These are phyloP conservation scores for Malus hybrid DNA, from an alignment of 331 rosid genomes.

Conservation along the genomic window DNA sequence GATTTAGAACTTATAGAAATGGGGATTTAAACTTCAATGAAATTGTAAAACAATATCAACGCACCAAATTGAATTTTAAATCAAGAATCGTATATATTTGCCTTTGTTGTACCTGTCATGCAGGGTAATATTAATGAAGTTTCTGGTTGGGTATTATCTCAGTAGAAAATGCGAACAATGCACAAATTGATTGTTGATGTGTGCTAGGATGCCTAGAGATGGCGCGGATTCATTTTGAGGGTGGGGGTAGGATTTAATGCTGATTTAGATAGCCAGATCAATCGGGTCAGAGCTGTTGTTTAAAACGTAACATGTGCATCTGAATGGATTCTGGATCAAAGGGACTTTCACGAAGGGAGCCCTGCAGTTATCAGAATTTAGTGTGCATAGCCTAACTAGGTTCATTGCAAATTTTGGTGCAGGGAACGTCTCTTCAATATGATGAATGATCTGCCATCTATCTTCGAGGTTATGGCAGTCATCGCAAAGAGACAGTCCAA, in stretches of 20 bases:
- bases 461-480: slow-evolving; percentile 51
- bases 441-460: slow-evolving; percentile 63
- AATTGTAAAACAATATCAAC: background rate
- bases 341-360: background rate
- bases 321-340: background rate
- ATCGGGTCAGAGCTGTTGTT: background rate
- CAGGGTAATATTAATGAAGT: background rate
- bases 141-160: background rate
- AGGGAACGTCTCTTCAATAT: slow-evolving; percentile 53
- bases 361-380: background rate
- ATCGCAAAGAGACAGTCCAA: slow-evolving; percentile 36
- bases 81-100: background rate
- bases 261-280: background rate
- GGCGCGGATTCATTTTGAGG: background rate
- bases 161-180: background rate
- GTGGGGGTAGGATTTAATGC: background rate
- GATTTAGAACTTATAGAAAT: no score
- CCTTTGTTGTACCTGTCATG: background rate
- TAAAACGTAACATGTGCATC: background rate
- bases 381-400: background rate
- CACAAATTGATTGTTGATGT: background rate
- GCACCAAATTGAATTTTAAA: background rate
- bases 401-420: slow-evolving; percentile 7
- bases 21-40: background rate
- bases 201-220: background rate